A percentile compares a stretch with the other conserved stretches of the same genome.
Evolutionary conservation across 169 alveolate species (phyloP).

Genomic region (Plasmodium yoelii): DNA sequence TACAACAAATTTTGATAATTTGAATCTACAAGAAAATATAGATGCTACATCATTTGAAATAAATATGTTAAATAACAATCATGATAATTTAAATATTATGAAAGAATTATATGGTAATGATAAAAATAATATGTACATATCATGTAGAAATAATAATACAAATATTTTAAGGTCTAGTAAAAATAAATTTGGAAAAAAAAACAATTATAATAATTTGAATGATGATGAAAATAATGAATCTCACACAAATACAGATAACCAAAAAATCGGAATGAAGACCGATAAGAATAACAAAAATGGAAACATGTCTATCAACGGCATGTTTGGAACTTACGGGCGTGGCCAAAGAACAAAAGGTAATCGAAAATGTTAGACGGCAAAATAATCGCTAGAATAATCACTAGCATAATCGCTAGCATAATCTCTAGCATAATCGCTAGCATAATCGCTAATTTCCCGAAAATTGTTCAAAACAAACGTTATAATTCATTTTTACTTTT

Average conservation of each 20-base stretch:
- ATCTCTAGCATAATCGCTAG: too few species aligned
- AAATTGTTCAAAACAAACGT: too few species aligned
- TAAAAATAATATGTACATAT: slow-evolving; percentile 10
- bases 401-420: too few species aligned
- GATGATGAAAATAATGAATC: background rate
- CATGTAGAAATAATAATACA: background rate
- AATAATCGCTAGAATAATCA: too few species aligned
- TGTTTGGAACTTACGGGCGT: slow-evolving; percentile 29
- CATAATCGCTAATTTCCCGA: too few species aligned
- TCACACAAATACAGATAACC: background rate
- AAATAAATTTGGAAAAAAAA: background rate
- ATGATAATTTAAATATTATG: background rate
- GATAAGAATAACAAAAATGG: background rate
- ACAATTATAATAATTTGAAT: background rate
- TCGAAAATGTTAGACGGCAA: slow-evolving; percentile 2
- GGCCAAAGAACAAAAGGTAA: slow-evolving; percentile 57
- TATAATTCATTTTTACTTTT: too few species aligned
- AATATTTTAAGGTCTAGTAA: background rate
- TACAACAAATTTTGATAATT: too few species aligned
- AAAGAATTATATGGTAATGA: background rate
- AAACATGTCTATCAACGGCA: background rate
- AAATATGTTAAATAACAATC: background rate
- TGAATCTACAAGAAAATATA: too few species aligned
- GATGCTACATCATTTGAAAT: too few species aligned
- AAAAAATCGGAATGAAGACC: background rate